Evolutionary conservation across 1,284 basidiomycete genomes (phyloP), one percentile per base, ranked within the genome.

Genomic region (Salmacisia buchloeana): DNA sequence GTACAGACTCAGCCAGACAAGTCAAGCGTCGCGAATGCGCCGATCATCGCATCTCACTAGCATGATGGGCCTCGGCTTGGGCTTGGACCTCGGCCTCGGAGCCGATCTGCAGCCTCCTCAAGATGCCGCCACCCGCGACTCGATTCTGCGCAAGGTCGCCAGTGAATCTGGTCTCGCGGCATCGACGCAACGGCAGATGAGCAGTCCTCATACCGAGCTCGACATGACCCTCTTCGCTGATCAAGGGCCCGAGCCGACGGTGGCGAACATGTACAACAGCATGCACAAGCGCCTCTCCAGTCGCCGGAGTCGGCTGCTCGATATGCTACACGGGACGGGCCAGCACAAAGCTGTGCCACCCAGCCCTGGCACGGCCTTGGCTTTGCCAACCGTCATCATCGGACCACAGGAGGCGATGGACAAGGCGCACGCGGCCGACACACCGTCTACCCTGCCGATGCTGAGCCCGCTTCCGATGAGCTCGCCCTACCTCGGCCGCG

Each of bases 391-490:
- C 34, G 31, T n/a, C 13, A 18, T 54, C 49, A 54, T n/a, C n/a
- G n/a, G n/a, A n/a, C n/a, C n/a, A n/a, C n/a, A n/a, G n/a, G n/a
- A n/a, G n/a, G n/a, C n/a, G n/a, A n/a, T n/a, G n/a, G n/a, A n/a
- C n/a, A n/a, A n/a, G n/a, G n/a, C n/a, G n/a, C n/a, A n/a, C n/a
- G 29, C 27, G 21, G 27, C 27, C 27, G 34, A 54, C 49, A 54
- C 49, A 12, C 49, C 49, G 15, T 54, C 49, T 6, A 54, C 49
- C 6, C 31, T 54, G 10, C 49, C 49, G 10, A 54, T 54, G 49
- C 49, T 54, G 12, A 54, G 49, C 49, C 49, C 49, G 23, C 49
- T 27, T 7, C 49, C 49, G 27, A 27, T 54, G 25, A 54, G 49
- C 49, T 54, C 49, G 6, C 49, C 49, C 9, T 54, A 54, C 49